Conservation (phyloP, 106 monocot genomes). For the Iris macrosiphon region DNA sequence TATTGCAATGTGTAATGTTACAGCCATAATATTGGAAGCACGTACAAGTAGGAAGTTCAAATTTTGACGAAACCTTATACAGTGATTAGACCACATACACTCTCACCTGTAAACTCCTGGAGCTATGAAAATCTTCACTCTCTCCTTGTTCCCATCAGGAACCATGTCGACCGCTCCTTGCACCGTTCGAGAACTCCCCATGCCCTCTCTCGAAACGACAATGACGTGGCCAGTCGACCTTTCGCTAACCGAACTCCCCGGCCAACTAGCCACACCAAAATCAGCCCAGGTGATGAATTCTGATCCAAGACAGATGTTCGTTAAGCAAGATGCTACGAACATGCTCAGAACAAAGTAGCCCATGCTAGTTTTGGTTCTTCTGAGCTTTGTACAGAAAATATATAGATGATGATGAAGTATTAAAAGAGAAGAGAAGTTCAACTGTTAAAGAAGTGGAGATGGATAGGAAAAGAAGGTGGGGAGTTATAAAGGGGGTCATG, state of each 20-base stretch:
- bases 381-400: no score
- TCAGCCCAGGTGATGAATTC: conserved; percentile 51
- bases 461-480: no score
- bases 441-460: no score
- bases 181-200: conserved; percentile 59
- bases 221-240: conserved; percentile 19
- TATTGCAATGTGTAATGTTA: no score
- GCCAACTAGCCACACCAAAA: conserved; percentile 5
- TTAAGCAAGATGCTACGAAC: neutral
- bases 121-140: conserved; percentile 65
- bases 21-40: no score
- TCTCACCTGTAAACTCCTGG: conserved; percentile 70
- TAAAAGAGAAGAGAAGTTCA: no score
- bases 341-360: neutral
- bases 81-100: neutral
- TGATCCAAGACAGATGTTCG: neutral
- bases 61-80: neutral
- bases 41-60: neutral
- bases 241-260: neutral
- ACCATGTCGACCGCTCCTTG: conserved; percentile 90
- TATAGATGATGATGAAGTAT: no score
- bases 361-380: no score
- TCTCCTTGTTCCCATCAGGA: conserved; percentile 38
- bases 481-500: no score
- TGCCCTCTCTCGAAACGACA: conserved; percentile 51